Evolutionary conservation across 345 rosid genomes (phyloP), one percentile per base, ranked within the genome.

Genomic region (Streptanthus diversifolius): DNA sequence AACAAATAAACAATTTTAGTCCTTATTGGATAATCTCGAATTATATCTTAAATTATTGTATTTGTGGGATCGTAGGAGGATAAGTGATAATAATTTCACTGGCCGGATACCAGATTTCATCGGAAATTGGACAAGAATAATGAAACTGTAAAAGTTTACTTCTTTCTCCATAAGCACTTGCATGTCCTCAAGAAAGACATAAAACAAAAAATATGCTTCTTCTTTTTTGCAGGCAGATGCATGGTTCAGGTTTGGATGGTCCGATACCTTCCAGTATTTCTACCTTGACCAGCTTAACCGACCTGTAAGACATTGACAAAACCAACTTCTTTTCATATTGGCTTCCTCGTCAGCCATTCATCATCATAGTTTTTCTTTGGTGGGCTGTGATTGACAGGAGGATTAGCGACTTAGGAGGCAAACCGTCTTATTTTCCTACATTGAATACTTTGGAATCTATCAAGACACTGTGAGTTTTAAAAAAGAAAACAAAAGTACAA

Each of bases 391-490:
- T 39, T 44, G 21, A 59, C 68, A 93, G 98, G 81, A 88, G 97
- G 84, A 86, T 93, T 44, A 83, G 88, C 59, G 96, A 93, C 70
- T 76, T 93, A 59, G 84, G 81, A 81, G 95, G 90, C 57, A 66
- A 52, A 70, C 57, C 45, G 3, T 84, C 88, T 66, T 36, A 84
- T 43, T 90, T 93, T 75, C 98, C 93, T 3, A 72, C 48, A 1
- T 61, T 93, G 75, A 66, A 35, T 5, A 66, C 78, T n/a, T 66
- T 86, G 87, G 62, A 80, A 17, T 85, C 90, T 45, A 64, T 93
- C 58, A 93, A 84, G 86, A 83, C 88, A 33, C 52, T 93, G 96
- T 93, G 77, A 93, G 97, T 85, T 55, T n/a, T n/a, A n/a, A n/a
- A n/a, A 40, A 72, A 71, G 10, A 47, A 58, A 71, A 75, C 0